Evolutionary conservation across 1,284 basidiomycete genomes (phyloP), one percentile per base, ranked within the genome.

Genomic region (Ceratobasidium theobromae): DNA sequence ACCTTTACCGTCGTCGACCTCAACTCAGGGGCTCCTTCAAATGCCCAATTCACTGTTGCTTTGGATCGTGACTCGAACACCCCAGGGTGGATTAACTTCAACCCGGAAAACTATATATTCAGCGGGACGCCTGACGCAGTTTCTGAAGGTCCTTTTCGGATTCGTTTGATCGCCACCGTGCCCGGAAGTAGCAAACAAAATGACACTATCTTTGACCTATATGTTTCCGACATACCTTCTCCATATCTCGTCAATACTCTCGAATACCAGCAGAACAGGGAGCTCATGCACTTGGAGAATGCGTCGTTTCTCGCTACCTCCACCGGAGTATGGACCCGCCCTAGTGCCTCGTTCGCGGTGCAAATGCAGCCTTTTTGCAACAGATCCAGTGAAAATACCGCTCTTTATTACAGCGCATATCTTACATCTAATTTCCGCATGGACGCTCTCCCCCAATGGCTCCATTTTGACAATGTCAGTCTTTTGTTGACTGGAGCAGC

Each of bases 171-270:
- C 2, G 55, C 55, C 9, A 58, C 55, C 27, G 55, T 43, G 8
- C 55, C 23, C 27, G 55, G 48, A 11, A 30, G 55, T 46, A 43
- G 43, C 4, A 43, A 58, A 27, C 40, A 46, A 27, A 58, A 58
- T 43, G 55, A 58, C 27, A 58, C 55, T 27, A 32, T 43, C 55
- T 58, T 58, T 48, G 55, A 58, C 27, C 18, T 58, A 11, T 48
- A 32, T 25, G 30, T 58, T 32, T 58, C 55, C 14, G 40, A 58
- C 11, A 28, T n/a, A 8, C 16, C 55, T 2, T n/a, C 55, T 33
- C 41, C 55, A 21, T 33, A 25, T 12, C 41, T 58, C 21, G 33
- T 23, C 28, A 58, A 41, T 28, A 18, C 23, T 3, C 27, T 58
- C n/a, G 55, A 58, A 28, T 25, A 32, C 27, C 55, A 58, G 43